Evolutionary conservation across 345 rosid species (phyloP).

Genomic region (Gossypium ekmanianum): DNA sequence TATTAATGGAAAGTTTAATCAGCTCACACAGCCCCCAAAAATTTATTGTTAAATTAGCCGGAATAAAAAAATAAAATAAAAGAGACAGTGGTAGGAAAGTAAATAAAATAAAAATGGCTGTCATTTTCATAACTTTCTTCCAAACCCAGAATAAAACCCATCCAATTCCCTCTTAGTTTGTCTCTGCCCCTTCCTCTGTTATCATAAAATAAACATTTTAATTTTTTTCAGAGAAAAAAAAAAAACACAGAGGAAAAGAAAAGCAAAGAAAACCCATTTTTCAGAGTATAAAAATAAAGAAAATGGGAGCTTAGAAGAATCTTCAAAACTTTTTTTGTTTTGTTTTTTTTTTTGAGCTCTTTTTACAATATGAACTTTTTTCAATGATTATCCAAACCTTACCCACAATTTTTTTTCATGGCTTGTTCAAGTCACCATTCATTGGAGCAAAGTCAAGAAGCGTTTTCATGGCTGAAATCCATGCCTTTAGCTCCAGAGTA

Average conservation of each 20-base stretch:
- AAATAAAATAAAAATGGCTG: slow-evolving; percentile 18
- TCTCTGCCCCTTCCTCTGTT: slow-evolving; percentile 36
- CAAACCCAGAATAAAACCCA: slow-evolving; percentile 28
- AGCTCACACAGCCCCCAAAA: no score
- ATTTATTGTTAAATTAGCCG: neutral
- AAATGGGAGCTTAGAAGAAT: slow-evolving; percentile 29
- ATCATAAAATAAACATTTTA: neutral
- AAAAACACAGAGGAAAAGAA: slow-evolving; percentile 19
- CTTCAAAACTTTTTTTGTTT: slow-evolving; percentile 14
- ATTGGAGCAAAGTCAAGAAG: slow-evolving; percentile 52
- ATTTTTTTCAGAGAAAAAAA: slow-evolving; percentile 1
- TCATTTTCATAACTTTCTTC: neutral
- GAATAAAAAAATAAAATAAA: neutral
- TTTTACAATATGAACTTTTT: slow-evolving; percentile 31
- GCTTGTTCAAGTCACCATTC: slow-evolving; percentile 35
- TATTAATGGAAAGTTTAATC: no score
- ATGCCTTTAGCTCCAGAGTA: slow-evolving; percentile 92
- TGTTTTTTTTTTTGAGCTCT: neutral
- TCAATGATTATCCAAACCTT: slow-evolving; percentile 1
- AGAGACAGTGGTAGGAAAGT: slow-evolving; percentile 16
- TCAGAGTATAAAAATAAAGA: neutral
- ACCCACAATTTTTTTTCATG: slow-evolving; percentile 24
- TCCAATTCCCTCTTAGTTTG: slow-evolving; percentile 18
- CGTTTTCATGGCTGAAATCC: slow-evolving; percentile 82
- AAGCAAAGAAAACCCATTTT: slow-evolving; percentile 13